These are phyloP conservation scores for Lodderomyces pseudojiufengensis DNA, from an alignment of 1,139 yeast species.

Conservation along the genomic window DNA sequence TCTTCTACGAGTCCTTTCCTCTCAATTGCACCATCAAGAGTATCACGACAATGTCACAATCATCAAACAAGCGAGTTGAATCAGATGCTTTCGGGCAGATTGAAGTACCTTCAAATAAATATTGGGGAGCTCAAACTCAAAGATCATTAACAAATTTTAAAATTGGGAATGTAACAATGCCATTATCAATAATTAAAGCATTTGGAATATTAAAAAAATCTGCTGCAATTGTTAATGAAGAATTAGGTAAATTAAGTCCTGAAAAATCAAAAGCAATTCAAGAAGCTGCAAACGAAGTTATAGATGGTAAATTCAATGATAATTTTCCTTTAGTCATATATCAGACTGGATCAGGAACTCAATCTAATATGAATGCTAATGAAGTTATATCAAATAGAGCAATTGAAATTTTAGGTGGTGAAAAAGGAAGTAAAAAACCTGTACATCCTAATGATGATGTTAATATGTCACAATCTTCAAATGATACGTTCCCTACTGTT, in stretches of 20 bases:
- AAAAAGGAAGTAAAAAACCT: slow-evolving; percentile 77
- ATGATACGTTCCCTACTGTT: slow-evolving; percentile 94
- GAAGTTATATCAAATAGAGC: slow-evolving; percentile 95
- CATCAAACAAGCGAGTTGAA: slow-evolving; percentile 49
- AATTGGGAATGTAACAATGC: slow-evolving; percentile 85
- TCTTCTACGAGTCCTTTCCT: no score
- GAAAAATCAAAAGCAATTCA: slow-evolving; percentile 72
- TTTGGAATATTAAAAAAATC: slow-evolving; percentile 89
- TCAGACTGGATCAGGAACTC: slow-evolving; percentile 97
- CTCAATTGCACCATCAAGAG: no score
- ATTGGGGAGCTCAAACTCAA: slow-evolving; percentile 97
- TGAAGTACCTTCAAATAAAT: slow-evolving; percentile 71
- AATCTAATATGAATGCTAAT: slow-evolving; percentile 93
- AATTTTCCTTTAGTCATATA: slow-evolving; percentile 93
- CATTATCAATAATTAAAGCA: slow-evolving; percentile 77
- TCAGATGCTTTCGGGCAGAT: slow-evolving; percentile 91
- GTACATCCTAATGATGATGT: slow-evolving; percentile 96
- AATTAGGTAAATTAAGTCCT: slow-evolving; percentile 70
- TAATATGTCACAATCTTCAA: slow-evolving; percentile 91
- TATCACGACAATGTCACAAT: no score
- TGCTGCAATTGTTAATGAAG: slow-evolving; percentile 80
- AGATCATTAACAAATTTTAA: slow-evolving; percentile 82
- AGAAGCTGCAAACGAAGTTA: slow-evolving; percentile 86
- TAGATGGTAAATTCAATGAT: slow-evolving; percentile 77
- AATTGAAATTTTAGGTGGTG: slow-evolving; percentile 84